These are phyloP conservation scores for Rhynchosporium agropyri DNA, from an alignment of 2,329 filamentous ascomycete species.

Conservation along the genomic window DNA sequence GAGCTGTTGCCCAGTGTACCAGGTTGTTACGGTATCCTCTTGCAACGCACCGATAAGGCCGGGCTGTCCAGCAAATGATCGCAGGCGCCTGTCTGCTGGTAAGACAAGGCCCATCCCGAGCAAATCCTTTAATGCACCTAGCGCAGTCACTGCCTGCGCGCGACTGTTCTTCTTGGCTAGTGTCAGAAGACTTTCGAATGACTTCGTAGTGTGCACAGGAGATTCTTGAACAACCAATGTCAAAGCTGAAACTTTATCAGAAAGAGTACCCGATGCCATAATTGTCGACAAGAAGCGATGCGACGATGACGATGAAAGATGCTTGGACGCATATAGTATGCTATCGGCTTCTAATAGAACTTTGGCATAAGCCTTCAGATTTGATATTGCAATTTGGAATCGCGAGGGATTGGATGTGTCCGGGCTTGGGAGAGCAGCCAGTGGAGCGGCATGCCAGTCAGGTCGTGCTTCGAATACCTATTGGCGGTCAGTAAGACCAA, in stretches of 20 bases:
- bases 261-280: conserved; percentile 93
- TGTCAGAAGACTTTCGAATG: conserved; percentile 79
- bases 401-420: conserved; percentile 50
- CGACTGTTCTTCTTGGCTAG: conserved; percentile 93
- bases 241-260: conserved; percentile 93
- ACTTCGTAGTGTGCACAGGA: conserved; percentile 87
- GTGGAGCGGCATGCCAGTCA: conserved; percentile 66
- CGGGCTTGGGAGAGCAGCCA: conserved; percentile 54
- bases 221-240: conserved; percentile 96
- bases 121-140: conserved; percentile 91
- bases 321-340: conserved; percentile 69
- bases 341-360: conserved; percentile 78
- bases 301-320: conserved; percentile 78
- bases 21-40: conserved; percentile 56
- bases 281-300: conserved; percentile 97
- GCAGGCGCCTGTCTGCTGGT: conserved; percentile 79
- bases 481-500: conserved; percentile 37
- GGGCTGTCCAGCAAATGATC: conserved; percentile 78
- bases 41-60: conserved; percentile 73
- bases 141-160: conserved; percentile 87
- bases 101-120: conserved; percentile 86
- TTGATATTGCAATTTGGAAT: conserved; percentile 56
- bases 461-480: conserved; percentile 63
- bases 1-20: conserved; percentile 70
- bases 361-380: conserved; percentile 70